Percentiles rank a stretch among this genome's conserved stretches.
Conservation (phyloP, 768 basidiomycete genomes). For the Suillus occidentalis region DNA sequence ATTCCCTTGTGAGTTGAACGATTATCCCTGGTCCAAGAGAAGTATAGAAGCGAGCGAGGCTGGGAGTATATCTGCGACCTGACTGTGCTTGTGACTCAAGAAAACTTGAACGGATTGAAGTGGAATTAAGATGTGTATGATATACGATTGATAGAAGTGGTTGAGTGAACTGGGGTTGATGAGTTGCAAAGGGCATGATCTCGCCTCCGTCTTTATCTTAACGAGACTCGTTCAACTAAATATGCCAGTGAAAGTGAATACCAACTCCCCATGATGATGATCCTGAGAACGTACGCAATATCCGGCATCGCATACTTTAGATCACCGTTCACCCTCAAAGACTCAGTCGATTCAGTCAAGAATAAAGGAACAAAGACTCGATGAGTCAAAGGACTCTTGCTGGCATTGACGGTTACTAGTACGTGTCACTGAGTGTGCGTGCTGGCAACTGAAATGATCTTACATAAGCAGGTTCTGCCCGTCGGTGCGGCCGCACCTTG, state of each 20-base stretch:
- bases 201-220: constrained; percentile 58
- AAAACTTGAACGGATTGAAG: not conserved
- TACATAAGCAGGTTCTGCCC: too few relatives aligned
- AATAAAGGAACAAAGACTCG: constrained; percentile 59
- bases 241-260: not conserved
- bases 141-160: constrained; percentile 79
- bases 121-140: constrained; percentile 16
- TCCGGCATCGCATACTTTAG: constrained; percentile 68
- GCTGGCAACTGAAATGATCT: too few relatives aligned
- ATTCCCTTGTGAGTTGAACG: constrained; percentile 52
- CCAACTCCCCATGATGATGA: not conserved
- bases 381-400: constrained; percentile 42
- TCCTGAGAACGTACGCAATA: constrained; percentile 35
- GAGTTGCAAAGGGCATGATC: constrained; percentile 56
- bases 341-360: too few relatives aligned
- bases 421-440: too few relatives aligned
- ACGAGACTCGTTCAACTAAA: not conserved
- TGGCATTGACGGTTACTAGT: too few relatives aligned
- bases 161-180: constrained; percentile 76
- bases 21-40: constrained; percentile 53
- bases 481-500: too few relatives aligned
- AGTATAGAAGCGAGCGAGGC: constrained; percentile 82
- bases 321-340: constrained; percentile 70
- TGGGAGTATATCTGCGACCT: constrained; percentile 69
- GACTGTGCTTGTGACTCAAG: constrained; percentile 78